phyloP scores from a whole-genome alignment of 108 stramenopile genomes.

The Conticribra guillardii region DNA sequence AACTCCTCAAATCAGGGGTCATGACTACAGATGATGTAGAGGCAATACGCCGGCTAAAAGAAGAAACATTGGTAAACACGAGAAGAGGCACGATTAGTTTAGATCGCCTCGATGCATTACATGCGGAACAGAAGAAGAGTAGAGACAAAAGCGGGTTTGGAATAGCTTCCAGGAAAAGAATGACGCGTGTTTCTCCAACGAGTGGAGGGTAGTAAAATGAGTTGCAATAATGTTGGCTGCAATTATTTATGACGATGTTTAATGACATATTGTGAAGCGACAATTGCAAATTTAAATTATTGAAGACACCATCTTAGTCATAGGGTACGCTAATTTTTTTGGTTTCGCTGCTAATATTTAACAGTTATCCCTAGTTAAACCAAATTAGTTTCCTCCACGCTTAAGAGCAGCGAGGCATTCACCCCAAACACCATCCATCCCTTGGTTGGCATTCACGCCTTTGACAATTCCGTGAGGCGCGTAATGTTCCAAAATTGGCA shows the following conservation, averaged over 20 bases:
- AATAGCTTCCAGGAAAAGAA: constrained; percentile 9
- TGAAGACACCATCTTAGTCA: neutral
- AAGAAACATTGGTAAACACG: constrained; percentile 10
- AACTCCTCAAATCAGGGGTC: constrained; percentile 41
- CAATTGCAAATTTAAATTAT: neutral
- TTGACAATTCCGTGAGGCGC: constrained; percentile 79
- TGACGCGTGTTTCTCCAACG: constrained; percentile 30
- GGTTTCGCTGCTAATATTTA: too few relatives aligned
- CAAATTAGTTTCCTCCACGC: constrained; percentile 42
- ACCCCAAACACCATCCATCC: constrained; percentile 88
- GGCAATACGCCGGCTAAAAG: constrained; percentile 23
- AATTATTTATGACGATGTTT: too few relatives aligned
- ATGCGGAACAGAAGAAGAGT: constrained; percentile 12
- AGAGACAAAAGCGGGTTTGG: neutral
- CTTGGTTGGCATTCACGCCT: constrained; percentile 92
- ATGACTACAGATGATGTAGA: constrained; percentile 42
- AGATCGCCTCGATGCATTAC: neutral
- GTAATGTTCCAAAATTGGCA: constrained; percentile 97
- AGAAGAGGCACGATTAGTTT: constrained; percentile 10
- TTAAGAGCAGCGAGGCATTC: constrained; percentile 77
- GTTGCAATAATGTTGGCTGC: too few relatives aligned
- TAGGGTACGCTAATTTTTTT: too few relatives aligned
- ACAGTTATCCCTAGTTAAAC: too few relatives aligned
- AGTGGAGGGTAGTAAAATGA: too few relatives aligned
- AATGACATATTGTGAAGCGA: neutral